phyloP scores from a whole-genome alignment of 768 basidiomycete species.

The Phylloporus arenicola region DNA sequence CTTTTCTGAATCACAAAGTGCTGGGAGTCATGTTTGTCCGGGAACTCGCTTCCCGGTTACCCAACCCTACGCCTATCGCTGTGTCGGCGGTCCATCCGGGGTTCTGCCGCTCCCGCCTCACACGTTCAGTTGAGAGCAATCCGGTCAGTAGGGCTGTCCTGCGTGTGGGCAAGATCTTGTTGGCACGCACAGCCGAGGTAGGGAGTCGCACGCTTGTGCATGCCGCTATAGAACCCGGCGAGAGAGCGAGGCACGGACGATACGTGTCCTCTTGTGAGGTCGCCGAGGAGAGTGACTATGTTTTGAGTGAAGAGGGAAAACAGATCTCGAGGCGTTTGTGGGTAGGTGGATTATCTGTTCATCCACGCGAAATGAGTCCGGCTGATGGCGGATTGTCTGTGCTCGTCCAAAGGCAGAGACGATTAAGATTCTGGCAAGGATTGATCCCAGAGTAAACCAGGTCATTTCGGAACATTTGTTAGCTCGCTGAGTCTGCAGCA shows the following conservation, averaged over 20 bases:
- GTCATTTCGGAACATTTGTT: constrained; percentile 24
- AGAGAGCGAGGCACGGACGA: constrained; percentile 23
- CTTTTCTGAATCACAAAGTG: constrained; percentile 13
- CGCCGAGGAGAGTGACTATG: constrained; percentile 30
- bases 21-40: constrained; percentile 34
- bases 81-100: constrained; percentile 33
- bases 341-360: constrained; percentile 20
- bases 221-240: constrained; percentile 25
- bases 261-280: constrained; percentile 27
- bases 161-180: constrained; percentile 9
- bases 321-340: constrained; percentile 28
- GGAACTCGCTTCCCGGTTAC: constrained; percentile 31
- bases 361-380: neutral
- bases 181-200: constrained; percentile 31
- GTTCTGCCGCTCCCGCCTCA: constrained; percentile 31
- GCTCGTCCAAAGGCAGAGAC: constrained; percentile 23
- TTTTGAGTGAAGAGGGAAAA: constrained; percentile 28
- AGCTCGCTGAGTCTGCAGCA: constrained; percentile 5
- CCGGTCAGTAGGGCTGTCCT: neutral
- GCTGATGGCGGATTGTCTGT: constrained; percentile 1
- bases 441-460: constrained; percentile 25
- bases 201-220: constrained; percentile 35
- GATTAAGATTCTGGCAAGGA: constrained; percentile 19
- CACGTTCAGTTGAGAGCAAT: constrained; percentile 14
- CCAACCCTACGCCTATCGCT: constrained; percentile 23